Evolutionary conservation across 1,284 basidiomycete species (phyloP).

Genomic region (Somion occarium): DNA sequence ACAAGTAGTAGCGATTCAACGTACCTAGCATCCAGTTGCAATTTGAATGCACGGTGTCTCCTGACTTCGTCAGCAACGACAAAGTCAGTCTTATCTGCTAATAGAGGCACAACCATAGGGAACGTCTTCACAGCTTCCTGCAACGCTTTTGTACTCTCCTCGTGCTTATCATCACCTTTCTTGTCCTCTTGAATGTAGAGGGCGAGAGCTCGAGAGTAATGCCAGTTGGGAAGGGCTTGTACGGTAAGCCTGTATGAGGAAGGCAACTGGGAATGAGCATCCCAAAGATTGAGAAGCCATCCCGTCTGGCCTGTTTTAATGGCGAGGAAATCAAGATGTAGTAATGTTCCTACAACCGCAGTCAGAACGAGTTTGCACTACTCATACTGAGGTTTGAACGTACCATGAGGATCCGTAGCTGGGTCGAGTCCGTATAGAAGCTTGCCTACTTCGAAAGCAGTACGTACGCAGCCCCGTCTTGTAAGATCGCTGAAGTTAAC

Average conservation of each 20-base stretch:
- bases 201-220: slow-evolving; percentile 59
- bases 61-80: slow-evolving; percentile 55
- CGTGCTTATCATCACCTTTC: slow-evolving; percentile 49
- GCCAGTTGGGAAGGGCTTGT: slow-evolving; percentile 22
- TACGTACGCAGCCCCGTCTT: slow-evolving; percentile 82
- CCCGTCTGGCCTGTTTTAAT: slow-evolving; percentile 74
- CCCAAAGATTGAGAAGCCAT: slow-evolving; percentile 75
- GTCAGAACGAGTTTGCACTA: background rate
- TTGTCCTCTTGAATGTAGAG: slow-evolving; percentile 55
- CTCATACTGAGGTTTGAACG: background rate
- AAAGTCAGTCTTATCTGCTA: slow-evolving; percentile 82
- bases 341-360: slow-evolving; percentile 34
- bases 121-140: slow-evolving; percentile 71
- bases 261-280: slow-evolving; percentile 26
- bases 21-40: slow-evolving; percentile 64
- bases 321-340: slow-evolving; percentile 84
- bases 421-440: slow-evolving; percentile 82
- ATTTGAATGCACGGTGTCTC: slow-evolving; percentile 57
- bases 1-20: background rate
- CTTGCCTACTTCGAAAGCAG: slow-evolving; percentile 85
- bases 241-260: slow-evolving; percentile 16
- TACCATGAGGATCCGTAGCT: slow-evolving; percentile 78
- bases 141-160: slow-evolving; percentile 62
- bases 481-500: slow-evolving; percentile 60
- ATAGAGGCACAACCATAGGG: slow-evolving; percentile 73